Evolutionary conservation across 2,329 filamentous ascomycete species (phyloP).

Genomic region (Aspergillus ruber): DNA sequence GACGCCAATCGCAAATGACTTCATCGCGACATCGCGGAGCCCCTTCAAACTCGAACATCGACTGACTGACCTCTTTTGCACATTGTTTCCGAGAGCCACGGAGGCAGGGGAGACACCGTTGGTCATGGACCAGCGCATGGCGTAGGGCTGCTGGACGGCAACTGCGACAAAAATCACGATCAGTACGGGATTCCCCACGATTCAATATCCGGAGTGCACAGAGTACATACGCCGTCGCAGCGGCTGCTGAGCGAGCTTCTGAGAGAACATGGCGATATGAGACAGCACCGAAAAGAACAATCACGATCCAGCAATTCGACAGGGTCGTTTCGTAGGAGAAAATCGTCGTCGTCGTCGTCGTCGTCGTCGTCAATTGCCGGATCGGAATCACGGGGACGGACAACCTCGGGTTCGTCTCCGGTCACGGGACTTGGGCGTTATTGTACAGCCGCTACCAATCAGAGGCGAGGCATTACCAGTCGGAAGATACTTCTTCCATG

Average conservation of each 20-base stretch:
- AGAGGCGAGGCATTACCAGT: conserved; percentile 23
- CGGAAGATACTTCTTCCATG: conserved; percentile 33
- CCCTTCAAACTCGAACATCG: background rate
- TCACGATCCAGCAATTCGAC: conserved; percentile 3
- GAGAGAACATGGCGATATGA: conserved; percentile 38
- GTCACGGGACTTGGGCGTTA: conserved; percentile 27
- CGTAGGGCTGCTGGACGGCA: conserved; percentile 39
- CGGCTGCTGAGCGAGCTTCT: conserved; percentile 43
- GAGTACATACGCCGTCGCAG: conserved; percentile 42
- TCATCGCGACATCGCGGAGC: background rate
- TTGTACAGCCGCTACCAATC: conserved; percentile 24
- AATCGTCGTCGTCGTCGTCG: background rate
- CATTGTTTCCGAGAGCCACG: conserved; percentile 36
- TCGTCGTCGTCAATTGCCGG: conserved; percentile 12
- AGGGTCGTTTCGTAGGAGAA: background rate
- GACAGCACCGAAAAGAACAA: too few species aligned
- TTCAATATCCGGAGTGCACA: background rate
- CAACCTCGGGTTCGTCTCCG: conserved; percentile 33
- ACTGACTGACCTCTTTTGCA: conserved; percentile 39
- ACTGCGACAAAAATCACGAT: conserved; percentile 28
- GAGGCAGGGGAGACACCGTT: conserved; percentile 39
- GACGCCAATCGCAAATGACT: background rate
- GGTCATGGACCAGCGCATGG: conserved; percentile 36
- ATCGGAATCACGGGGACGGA: conserved; percentile 32
- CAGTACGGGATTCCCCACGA: conserved; percentile 6